Evolutionary conservation across 768 basidiomycete genomes (phyloP).

Genomic region (Lactifluus volemus): DNA sequence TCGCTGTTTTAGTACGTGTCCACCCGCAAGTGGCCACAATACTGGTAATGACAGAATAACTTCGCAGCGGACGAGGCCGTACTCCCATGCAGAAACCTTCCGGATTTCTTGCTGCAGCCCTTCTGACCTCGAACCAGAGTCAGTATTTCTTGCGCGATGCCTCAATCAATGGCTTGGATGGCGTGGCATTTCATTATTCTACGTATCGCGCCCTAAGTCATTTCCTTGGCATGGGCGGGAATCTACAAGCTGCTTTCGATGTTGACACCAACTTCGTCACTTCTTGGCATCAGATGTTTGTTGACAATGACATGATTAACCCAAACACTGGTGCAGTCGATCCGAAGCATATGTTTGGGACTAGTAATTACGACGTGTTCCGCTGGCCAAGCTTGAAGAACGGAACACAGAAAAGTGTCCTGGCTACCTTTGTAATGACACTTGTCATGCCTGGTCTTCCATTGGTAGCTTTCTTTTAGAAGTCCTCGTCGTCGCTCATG

Average conservation of each 20-base stretch:
- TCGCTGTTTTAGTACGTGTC: slow-evolving; percentile 67
- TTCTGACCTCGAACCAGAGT: slow-evolving; percentile 47
- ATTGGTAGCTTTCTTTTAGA: slow-evolving; percentile 39
- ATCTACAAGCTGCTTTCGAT: slow-evolving; percentile 85
- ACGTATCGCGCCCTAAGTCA: slow-evolving; percentile 80
- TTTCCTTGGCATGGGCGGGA: slow-evolving; percentile 94
- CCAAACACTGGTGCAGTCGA: slow-evolving; percentile 55
- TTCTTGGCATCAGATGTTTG: slow-evolving; percentile 89
- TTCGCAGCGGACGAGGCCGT: slow-evolving; percentile 76
- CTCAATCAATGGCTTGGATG: slow-evolving; percentile 56
- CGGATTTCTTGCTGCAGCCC: slow-evolving; percentile 61
- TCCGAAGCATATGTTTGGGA: slow-evolving; percentile 83
- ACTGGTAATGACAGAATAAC: neutral
- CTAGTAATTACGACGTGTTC: slow-evolving; percentile 90
- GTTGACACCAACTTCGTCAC: slow-evolving; percentile 74
- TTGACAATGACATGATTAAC: slow-evolving; percentile 82
- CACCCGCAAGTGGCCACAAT: neutral
- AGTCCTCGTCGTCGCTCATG: neutral
- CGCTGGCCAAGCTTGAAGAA: slow-evolving; percentile 87
- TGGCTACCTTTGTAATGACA: slow-evolving; percentile 72
- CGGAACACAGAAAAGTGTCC: slow-evolving; percentile 65
- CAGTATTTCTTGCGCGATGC: slow-evolving; percentile 76
- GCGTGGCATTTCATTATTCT: slow-evolving; percentile 89
- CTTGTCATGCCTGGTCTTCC: slow-evolving; percentile 85
- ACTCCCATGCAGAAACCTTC: slow-evolving; percentile 63